A percentile compares a stretch with the other conserved stretches of the same genome.
These are phyloP conservation scores for Rosa chinensis DNA, from an alignment of 306 rosid genomes.

Conservation along the genomic window DNA sequence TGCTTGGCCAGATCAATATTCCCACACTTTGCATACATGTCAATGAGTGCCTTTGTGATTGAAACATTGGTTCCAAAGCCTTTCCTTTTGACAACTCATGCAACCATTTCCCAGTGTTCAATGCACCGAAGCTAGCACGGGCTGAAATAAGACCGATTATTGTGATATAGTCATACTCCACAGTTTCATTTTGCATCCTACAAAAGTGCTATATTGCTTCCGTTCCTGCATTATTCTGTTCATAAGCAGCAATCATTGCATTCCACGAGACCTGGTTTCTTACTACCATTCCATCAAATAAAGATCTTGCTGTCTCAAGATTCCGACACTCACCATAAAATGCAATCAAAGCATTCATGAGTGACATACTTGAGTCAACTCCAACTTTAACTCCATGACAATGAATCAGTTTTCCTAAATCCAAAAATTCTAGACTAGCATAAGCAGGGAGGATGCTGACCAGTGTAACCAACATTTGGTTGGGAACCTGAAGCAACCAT, in stretches of 20 bases:
- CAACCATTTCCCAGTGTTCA: constrained; percentile 14
- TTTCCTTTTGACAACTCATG: constrained; percentile 8
- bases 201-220: neutral
- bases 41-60: constrained; percentile 22
- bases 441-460: constrained; percentile 36
- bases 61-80: constrained; percentile 13
- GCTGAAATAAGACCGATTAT: constrained; percentile 13
- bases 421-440: constrained; percentile 24
- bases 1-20: constrained; percentile 23
- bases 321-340: constrained; percentile 31
- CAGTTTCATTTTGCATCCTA: constrained; percentile 3
- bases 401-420: constrained; percentile 26
- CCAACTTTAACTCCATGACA: constrained; percentile 18
- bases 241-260: constrained; percentile 17
- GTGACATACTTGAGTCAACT: constrained; percentile 15
- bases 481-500: constrained; percentile 32
- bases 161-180: constrained; percentile 20
- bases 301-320: constrained; percentile 9
- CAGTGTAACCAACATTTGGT: constrained; percentile 31
- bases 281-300: constrained; percentile 2
- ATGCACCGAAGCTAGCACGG: constrained; percentile 17
- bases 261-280: constrained; percentile 9
- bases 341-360: constrained; percentile 26
- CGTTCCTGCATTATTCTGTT: constrained; percentile 10
- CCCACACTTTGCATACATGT: constrained; percentile 37